phyloP scores from a whole-genome alignment of 768 basidiomycete genomes.

The Phaeolepiota aurea region DNA sequence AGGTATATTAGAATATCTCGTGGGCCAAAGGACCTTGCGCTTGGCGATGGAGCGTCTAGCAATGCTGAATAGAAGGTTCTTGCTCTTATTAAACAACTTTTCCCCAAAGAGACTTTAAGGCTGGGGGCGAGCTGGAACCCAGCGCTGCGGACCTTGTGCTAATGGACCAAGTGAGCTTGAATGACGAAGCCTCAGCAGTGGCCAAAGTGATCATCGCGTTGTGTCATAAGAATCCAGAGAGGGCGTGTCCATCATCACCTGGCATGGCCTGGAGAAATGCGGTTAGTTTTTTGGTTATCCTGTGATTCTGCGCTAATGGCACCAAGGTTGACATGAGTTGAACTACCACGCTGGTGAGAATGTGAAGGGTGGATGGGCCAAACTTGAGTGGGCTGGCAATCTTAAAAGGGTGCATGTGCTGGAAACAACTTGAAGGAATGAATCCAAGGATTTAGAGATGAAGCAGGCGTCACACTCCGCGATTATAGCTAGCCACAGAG shows the following conservation, averaged over 20 bases:
- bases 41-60: conserved; percentile 5
- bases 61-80: neutral
- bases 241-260: conserved; percentile 14
- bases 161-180: conserved; percentile 14
- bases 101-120: neutral
- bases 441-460: too few relatives aligned
- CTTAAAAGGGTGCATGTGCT: conserved; percentile 2
- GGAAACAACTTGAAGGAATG: too few relatives aligned
- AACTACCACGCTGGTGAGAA: conserved; percentile 13
- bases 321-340: conserved; percentile 20
- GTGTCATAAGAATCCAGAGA: conserved; percentile 19
- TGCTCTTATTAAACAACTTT: neutral
- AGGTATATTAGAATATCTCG: conserved; percentile 10
- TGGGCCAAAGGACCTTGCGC: conserved; percentile 7
- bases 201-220: conserved; percentile 14
- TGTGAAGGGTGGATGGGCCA: neutral
- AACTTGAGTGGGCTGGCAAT: conserved; percentile 4
- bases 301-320: neutral
- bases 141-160: conserved; percentile 9
- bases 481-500: too few relatives aligned
- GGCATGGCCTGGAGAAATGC: conserved; percentile 24
- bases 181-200: conserved; percentile 16
- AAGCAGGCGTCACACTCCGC: too few relatives aligned
- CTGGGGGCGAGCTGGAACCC: conserved; percentile 4
- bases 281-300: conserved; percentile 12